Evolutionary conservation across 768 basidiomycete species (phyloP), one percentile per base, ranked within the genome.

Genomic region (Rhodotorula kratochvilovae): DNA sequence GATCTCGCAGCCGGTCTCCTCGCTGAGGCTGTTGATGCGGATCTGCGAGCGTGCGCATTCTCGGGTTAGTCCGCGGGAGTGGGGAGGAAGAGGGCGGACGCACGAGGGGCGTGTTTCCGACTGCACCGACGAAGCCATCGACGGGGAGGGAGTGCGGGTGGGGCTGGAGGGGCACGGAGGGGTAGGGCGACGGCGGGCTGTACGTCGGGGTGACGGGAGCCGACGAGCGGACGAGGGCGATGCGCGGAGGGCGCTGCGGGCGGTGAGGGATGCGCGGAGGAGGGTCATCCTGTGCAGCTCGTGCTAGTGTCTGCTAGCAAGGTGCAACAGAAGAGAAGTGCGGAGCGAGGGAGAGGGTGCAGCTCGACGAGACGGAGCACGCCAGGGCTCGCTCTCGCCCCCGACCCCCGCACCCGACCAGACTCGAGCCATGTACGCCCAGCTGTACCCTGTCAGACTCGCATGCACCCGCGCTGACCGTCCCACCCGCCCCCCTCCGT

Each of bases 91-190:
- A 61, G 3, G 42, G 33, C 25, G 16, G 33, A 27, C 87, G 77
- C 69, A 94, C 93, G 55, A 97, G 83, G 66, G 95, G 95, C 0
- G 95, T 98, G 81, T 92, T 92, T 72, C 94, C 95, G 55, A 98
- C 85, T 36, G 93, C 88, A 11, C 89, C 91, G 17, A 85, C 86
- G 81, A 98, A 93, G 57, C 94, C 91, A 64, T 89, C 55, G 31
- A 78, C 71, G 59, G 77, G 77, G 29, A 75, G 68, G 5, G 70
- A 70, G 73, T 74, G 73, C 12, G 70, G 66, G 51, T 74, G 73
- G 15, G 73, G 69, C 29, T 66, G 59, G 36, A 74, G 31, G 36
- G n/a, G 63, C 59, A n/a, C n/a, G n/a, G 31, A 23, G 39, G 42
- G 60, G n/a, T 23, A 46, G n/a, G 63, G 33, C 53, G 45, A 48